Evolutionary conservation across 805 yeast species (phyloP).

Genomic region (Candida schatavii): DNA sequence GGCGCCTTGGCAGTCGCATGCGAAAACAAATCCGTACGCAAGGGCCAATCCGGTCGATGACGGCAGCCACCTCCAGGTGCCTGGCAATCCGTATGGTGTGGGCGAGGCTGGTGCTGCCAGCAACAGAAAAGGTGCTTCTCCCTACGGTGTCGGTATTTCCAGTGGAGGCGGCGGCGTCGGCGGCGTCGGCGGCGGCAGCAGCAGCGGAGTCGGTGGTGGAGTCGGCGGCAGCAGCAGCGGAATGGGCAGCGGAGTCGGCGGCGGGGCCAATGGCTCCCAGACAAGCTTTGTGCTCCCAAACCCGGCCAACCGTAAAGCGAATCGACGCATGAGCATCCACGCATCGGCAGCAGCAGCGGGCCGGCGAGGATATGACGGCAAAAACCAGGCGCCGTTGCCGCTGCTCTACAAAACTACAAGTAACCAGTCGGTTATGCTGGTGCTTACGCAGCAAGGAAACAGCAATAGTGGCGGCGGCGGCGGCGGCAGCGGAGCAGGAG

Average conservation of each 20-base stretch:
- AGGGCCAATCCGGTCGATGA: slow-evolving; percentile 16
- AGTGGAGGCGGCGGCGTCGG: not conserved
- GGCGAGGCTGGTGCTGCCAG: not conserved
- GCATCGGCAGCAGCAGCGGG: slow-evolving; percentile 36
- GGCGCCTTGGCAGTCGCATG: slow-evolving; percentile 39
- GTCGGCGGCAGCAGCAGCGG: not conserved
- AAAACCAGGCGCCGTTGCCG: slow-evolving; percentile 33
- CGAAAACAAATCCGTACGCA: slow-evolving; percentile 26
- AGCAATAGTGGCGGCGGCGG: no score
- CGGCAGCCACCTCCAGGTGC: slow-evolving; percentile 1
- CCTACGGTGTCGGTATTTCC: not conserved
- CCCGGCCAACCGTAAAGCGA: slow-evolving; percentile 16
- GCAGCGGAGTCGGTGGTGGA: not conserved
- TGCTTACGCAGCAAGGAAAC: slow-evolving; percentile 5
- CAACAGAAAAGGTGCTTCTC: not conserved
- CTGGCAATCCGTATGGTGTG: not conserved
- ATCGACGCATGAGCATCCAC: slow-evolving; percentile 35
- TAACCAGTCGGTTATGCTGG: slow-evolving; percentile 1
- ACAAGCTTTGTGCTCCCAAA: slow-evolving; percentile 1
- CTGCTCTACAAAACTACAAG: slow-evolving; percentile 5
- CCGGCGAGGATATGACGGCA: slow-evolving; percentile 21
- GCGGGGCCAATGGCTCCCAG: slow-evolving; percentile 4
- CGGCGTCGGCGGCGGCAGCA: not conserved
- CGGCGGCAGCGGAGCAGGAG: slow-evolving; percentile 7
- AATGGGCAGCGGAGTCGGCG: not conserved